Percentiles rank a stretch among this genome's conserved stretches.
Evolutionary conservation across 2,329 filamentous ascomycete genomes (phyloP).

Genomic region (Pyricularia sp.): DNA sequence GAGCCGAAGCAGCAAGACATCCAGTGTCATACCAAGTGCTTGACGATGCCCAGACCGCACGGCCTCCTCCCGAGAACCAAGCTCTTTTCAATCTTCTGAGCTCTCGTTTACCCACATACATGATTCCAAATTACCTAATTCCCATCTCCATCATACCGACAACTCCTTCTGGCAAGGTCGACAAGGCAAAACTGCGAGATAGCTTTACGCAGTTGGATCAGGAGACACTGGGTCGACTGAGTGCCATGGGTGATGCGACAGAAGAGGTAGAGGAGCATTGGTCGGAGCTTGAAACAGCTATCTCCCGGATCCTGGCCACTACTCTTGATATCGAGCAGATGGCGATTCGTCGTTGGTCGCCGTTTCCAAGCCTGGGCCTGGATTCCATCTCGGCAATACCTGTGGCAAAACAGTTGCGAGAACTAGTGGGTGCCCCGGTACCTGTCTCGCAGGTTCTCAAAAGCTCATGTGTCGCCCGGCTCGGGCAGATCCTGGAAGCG

Average conservation of each 20-base stretch:
- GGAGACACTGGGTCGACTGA: conserved; percentile 7
- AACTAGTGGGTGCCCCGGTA: conserved; percentile 30
- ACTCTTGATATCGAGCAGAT: conserved; percentile 30
- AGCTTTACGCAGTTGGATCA: conserved; percentile 33
- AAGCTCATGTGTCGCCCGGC: conserved; percentile 49
- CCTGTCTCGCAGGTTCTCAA: conserved; percentile 59
- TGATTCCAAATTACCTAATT: conserved; percentile 64
- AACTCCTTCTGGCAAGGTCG: conserved; percentile 62
- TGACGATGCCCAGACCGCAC: conserved; percentile 16
- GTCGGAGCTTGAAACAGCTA: conserved; percentile 38
- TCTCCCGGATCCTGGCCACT: conserved; percentile 42
- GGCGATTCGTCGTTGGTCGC: conserved; percentile 49
- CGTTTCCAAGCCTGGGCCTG: conserved; percentile 65
- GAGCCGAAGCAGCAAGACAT: neutral
- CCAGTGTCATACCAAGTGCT: neutral
- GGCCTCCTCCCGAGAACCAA: neutral
- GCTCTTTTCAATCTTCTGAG: conserved; percentile 42
- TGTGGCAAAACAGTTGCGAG: conserved; percentile 45
- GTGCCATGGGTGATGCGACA: conserved; percentile 3
- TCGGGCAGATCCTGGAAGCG: conserved; percentile 28
- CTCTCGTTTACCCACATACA: conserved; percentile 54
- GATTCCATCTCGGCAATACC: conserved; percentile 75
- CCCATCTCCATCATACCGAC: conserved; percentile 57
- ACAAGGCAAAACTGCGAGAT: conserved; percentile 39
- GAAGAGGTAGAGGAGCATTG: conserved; percentile 26